Percentiles rank a stretch among this genome's conserved stretches.
Evolutionary conservation across 108 stramenopile genomes (phyloP).

Genomic region (Skeletonema marinoi): DNA sequence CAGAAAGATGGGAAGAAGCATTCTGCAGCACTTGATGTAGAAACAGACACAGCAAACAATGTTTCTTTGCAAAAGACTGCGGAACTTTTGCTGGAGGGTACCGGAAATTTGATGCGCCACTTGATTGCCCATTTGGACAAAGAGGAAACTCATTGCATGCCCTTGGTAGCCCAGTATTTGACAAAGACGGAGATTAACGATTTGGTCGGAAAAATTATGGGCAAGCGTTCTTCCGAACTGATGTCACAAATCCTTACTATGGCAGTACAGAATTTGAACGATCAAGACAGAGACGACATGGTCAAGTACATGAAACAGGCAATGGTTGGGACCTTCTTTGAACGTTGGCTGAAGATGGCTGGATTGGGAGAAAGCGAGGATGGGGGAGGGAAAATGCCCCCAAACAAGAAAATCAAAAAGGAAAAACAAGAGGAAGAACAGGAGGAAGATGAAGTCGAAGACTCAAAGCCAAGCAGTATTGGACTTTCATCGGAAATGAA

Average conservation of each 20-base stretch:
- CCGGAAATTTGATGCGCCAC: slow-evolving; percentile 60
- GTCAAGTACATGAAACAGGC: slow-evolving; percentile 88
- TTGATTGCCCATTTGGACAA: slow-evolving; percentile 83
- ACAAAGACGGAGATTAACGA: slow-evolving; percentile 82
- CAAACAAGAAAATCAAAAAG: not conserved
- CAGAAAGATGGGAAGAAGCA: not conserved
- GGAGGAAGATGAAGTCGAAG: not conserved
- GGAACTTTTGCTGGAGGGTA: slow-evolving; percentile 55
- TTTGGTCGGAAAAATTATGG: slow-evolving; percentile 91
- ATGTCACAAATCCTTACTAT: slow-evolving; percentile 92
- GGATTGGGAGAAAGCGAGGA: slow-evolving; percentile 45
- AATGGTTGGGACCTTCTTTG: slow-evolving; percentile 91
- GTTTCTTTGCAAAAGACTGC: slow-evolving; percentile 49
- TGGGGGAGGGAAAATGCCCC: slow-evolving; percentile 26
- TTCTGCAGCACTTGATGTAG: slow-evolving; percentile 1
- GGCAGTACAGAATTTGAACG: slow-evolving; percentile 88
- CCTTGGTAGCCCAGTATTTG: slow-evolving; percentile 82
- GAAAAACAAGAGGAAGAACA: not conserved
- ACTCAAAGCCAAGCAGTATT: not conserved
- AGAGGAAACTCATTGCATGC: slow-evolving; percentile 90
- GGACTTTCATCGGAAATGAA: not conserved
- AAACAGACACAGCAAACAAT: not conserved
- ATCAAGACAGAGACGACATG: slow-evolving; percentile 81
- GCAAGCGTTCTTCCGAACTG: slow-evolving; percentile 77
- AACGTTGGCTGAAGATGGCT: slow-evolving; percentile 84